Percentiles rank a stretch among this genome's conserved stretches.
Conservation (phyloP, 1,139 yeast genomes). For the Lodderomyces pseudojiufengensis region DNA sequence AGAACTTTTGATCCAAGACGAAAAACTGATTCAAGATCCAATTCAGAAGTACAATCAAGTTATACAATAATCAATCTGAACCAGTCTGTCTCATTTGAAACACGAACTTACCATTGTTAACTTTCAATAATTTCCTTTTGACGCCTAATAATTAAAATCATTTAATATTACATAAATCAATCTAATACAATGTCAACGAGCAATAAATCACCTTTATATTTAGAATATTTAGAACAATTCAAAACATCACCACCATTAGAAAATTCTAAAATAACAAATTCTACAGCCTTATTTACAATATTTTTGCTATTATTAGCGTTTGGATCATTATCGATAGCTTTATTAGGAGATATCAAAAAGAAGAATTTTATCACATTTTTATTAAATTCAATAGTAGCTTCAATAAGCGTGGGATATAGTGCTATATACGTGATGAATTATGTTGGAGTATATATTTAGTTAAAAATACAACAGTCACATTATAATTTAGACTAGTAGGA, state of each 20-base stretch:
- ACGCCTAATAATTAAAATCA: too few relatives aligned
- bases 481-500: too few relatives aligned
- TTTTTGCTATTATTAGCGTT: slow-evolving; percentile 30
- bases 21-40: too few relatives aligned
- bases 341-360: slow-evolving; percentile 35
- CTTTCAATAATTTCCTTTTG: too few relatives aligned
- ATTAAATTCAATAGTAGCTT: slow-evolving; percentile 33
- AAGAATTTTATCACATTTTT: slow-evolving; percentile 26
- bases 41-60: too few relatives aligned
- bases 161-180: too few relatives aligned
- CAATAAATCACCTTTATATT: background rate
- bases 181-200: too few relatives aligned
- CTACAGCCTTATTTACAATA: slow-evolving; percentile 18
- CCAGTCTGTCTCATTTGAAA: too few relatives aligned
- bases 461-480: too few relatives aligned
- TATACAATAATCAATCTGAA: too few relatives aligned
- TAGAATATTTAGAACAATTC: background rate
- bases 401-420: slow-evolving; percentile 37
- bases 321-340: slow-evolving; percentile 33
- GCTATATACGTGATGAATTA: slow-evolving; percentile 38
- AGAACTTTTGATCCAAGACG: too few relatives aligned
- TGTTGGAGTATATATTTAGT: slow-evolving; percentile 42
- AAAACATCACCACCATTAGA: slow-evolving; percentile 24
- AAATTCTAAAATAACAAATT: slow-evolving; percentile 14
- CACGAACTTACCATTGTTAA: too few relatives aligned